These are phyloP conservation scores for Wickerhamomyces subpelliculosus DNA, from an alignment of 805 yeast genomes.

Conservation along the genomic window DNA sequence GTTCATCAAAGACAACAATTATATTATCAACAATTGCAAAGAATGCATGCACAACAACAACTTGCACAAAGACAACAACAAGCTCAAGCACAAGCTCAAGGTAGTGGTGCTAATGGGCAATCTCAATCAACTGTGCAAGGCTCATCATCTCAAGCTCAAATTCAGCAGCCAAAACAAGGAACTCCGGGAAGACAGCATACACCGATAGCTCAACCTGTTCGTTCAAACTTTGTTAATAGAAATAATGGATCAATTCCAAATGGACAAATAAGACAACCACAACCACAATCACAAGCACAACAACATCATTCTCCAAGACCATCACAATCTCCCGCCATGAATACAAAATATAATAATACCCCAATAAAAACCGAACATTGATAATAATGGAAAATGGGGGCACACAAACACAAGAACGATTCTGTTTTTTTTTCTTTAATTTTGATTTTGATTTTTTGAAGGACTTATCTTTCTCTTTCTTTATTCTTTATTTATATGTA, in stretches of 20 bases:
- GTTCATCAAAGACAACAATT: constrained; percentile 57
- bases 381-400: too few species aligned
- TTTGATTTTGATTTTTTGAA: too few species aligned
- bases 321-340: too few species aligned
- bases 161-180: too few species aligned
- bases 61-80: constrained; percentile 10
- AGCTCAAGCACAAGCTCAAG: background rate
- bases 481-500: too few species aligned
- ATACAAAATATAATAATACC: background rate
- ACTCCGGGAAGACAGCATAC: too few species aligned
- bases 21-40: constrained; percentile 24
- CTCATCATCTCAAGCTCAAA: background rate
- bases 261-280: background rate
- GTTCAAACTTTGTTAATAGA: background rate
- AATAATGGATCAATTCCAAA: background rate
- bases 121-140: background rate
- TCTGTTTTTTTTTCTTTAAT: too few species aligned
- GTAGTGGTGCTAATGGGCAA: background rate
- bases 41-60: constrained; percentile 21
- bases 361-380: background rate
- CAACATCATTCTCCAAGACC: constrained; percentile 1
- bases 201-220: background rate
- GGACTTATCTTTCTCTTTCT: too few species aligned
- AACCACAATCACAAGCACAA: background rate
- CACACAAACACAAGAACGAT: too few species aligned